Conservation (phyloP, 208 protist genomes). For the Leptomonas pyrrhocoris region DNA sequence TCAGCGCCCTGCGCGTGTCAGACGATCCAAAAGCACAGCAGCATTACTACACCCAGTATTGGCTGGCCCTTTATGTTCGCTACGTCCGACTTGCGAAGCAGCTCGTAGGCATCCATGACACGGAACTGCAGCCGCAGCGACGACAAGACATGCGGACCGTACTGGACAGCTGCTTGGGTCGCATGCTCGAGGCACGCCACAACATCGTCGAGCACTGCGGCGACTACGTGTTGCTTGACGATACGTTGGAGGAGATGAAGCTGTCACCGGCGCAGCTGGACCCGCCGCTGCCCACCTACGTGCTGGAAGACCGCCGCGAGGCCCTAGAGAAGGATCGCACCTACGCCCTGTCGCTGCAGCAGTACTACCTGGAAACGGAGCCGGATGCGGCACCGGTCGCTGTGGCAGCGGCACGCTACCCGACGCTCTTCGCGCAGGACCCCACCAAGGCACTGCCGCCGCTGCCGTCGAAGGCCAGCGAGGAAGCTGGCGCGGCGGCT, state of each 20-base stretch:
- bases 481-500: not conserved
- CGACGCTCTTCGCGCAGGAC: conserved; percentile 23
- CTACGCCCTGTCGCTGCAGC: conserved; percentile 77
- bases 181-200: conserved; percentile 93
- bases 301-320: conserved; percentile 83
- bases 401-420: conserved; percentile 22
- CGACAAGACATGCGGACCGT: conserved; percentile 87
- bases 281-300: conserved; percentile 87
- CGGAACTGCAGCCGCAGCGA: conserved; percentile 94
- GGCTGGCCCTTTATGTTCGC: conserved; percentile 88
- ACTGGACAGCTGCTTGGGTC: conserved; percentile 91
- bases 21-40: conserved; percentile 53
- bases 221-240: conserved; percentile 87
- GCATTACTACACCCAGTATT: conserved; percentile 75
- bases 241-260: conserved; percentile 93
- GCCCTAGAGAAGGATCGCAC: conserved; percentile 72
- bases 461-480: conserved; percentile 5
- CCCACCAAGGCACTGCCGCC: conserved; percentile 41
- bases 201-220: conserved; percentile 77
- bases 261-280: conserved; percentile 84
- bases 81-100: conserved; percentile 89
- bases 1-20: conserved; percentile 44
- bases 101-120: conserved; percentile 88
- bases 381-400: conserved; percentile 67
- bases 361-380: conserved; percentile 74